phyloP scores from a whole-genome alignment of 306 rosid species.

The Casuarina glauca region DNA sequence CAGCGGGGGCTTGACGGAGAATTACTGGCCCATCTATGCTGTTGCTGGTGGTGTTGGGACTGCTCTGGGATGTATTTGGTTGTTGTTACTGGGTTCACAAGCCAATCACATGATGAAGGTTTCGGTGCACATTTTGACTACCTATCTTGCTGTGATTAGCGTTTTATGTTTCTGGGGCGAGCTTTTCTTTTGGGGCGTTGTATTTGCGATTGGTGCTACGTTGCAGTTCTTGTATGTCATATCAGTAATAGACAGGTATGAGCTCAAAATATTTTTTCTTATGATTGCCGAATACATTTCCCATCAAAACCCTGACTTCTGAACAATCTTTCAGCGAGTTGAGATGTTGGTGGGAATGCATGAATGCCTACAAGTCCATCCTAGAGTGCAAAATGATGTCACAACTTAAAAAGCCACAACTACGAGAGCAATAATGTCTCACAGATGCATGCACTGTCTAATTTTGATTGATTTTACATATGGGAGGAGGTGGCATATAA shows the following conservation, averaged over 20 bases:
- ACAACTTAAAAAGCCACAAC: too few relatives aligned
- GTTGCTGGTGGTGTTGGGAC: conserved; percentile 83
- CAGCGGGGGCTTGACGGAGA: conserved; percentile 66
- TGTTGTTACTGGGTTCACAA: conserved; percentile 69
- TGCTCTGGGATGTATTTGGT: conserved; percentile 82
- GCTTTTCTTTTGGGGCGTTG: conserved; percentile 89
- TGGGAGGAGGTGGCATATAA: background rate
- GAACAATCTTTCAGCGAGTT: background rate
- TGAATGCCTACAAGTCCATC: too few relatives aligned
- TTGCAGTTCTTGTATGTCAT: conserved; percentile 84
- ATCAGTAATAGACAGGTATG: conserved; percentile 85
- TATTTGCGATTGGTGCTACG: conserved; percentile 74
- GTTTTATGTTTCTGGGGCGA: conserved; percentile 90
- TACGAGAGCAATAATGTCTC: too few relatives aligned
- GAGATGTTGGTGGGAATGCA: background rate
- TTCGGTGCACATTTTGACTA: conserved; percentile 88
- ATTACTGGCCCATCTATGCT: conserved; percentile 87
- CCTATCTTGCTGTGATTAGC: conserved; percentile 91
- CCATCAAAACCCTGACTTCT: background rate
- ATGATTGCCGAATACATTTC: background rate
- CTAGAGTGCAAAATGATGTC: too few relatives aligned
- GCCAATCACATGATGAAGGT: conserved; percentile 83
- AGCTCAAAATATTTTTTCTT: conserved; percentile 10
- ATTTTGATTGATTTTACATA: background rate
- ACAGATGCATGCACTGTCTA: too few relatives aligned